Evolutionary conservation across 1,284 basidiomycete species (phyloP), one percentile per base, ranked within the genome.

Genomic region (Cutaneotrichosporon sp.): DNA sequence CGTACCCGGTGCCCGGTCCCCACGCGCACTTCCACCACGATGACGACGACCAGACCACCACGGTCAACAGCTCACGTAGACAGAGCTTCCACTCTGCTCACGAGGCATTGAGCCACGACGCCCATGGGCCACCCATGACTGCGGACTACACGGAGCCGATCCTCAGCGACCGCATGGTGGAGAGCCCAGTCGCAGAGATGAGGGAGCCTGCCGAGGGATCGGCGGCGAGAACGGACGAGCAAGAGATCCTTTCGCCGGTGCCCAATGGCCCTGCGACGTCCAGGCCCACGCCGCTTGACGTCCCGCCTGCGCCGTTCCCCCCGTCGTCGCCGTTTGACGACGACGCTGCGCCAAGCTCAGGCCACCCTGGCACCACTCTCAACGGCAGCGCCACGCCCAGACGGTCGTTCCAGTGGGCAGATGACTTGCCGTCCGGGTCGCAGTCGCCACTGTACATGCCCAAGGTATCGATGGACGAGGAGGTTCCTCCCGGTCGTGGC

Each of bases 401-500:
- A 18, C 56, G 54, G 8, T 56, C 54, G 24, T 45, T 38, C 46
- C 58, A 53, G 2, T 65, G 53, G 54, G 27, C 27, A 2, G 60
- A 62, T 20, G 60, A 55, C 27, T 36, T 63, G 22, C 36, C 51
- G 2, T 64, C 59, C 2, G 63, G 63, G 2, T 47, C 59, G 3
- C 56, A 51, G 42, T 52, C 59, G 10, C 54, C 54, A 24, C 22
- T 20, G 4, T 62, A 69, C 61, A 13, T 58, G 14, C 59, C 61
- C 16, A 56, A 50, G 25, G 27, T 56, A 16, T 65, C 64, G 10
- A 55, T 62, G 16, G 69, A 71, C 33, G 60, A 62, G 42, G 69
- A 69, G 16, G 53, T 68, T 13, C 70, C 66, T 9, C 74, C 73
- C 0, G 74, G 72, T 0, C 68, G 67, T 13, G 76, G 76, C 1